Percentiles rank a stretch among this genome's conserved stretches.
Conservation (phyloP, 2,329 filamentous ascomycete genomes). For the Cryphonectria radicalis region DNA sequence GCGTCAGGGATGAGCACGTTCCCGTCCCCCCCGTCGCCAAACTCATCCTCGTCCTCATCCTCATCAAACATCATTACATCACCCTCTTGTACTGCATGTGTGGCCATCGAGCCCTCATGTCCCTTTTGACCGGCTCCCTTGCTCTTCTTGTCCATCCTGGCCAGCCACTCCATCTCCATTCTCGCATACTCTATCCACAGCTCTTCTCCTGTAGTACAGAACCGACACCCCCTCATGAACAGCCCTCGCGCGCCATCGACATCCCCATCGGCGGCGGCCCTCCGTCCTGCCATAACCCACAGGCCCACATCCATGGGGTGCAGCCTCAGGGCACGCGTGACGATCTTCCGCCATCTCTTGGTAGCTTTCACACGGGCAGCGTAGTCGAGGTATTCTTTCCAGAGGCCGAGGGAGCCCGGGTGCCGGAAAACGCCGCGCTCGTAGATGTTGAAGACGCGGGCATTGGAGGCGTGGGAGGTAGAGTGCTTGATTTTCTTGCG, state of each 20-base stretch:
- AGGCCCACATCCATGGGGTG: constrained; percentile 82
- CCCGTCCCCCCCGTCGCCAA: constrained; percentile 47
- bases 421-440: constrained; percentile 86
- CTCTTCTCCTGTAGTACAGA: constrained; percentile 74
- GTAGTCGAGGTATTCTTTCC: constrained; percentile 89
- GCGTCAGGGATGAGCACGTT: constrained; percentile 51
- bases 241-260: constrained; percentile 82
- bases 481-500: constrained; percentile 75
- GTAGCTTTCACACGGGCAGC: constrained; percentile 69
- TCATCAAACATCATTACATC: constrained; percentile 53
- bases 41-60: constrained; percentile 53
- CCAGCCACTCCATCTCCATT: constrained; percentile 90
- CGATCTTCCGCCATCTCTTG: constrained; percentile 67
- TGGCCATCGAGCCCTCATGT: constrained; percentile 36
- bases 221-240: constrained; percentile 88
- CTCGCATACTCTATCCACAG: constrained; percentile 91
- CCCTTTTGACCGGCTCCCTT: constrained; percentile 60
- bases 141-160: constrained; percentile 76
- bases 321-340: constrained; percentile 75
- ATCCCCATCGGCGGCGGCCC: constrained; percentile 79
- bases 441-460: constrained; percentile 85
- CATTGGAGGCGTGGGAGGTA: constrained; percentile 73
- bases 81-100: constrained; percentile 46
- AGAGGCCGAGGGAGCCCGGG: constrained; percentile 78
- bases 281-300: constrained; percentile 84